Percentiles rank a stretch among this genome's conserved stretches.
These are phyloP conservation scores for Davidsoniella neocaledoniae DNA, from an alignment of 2,329 filamentous ascomycete genomes.

Conservation along the genomic window DNA sequence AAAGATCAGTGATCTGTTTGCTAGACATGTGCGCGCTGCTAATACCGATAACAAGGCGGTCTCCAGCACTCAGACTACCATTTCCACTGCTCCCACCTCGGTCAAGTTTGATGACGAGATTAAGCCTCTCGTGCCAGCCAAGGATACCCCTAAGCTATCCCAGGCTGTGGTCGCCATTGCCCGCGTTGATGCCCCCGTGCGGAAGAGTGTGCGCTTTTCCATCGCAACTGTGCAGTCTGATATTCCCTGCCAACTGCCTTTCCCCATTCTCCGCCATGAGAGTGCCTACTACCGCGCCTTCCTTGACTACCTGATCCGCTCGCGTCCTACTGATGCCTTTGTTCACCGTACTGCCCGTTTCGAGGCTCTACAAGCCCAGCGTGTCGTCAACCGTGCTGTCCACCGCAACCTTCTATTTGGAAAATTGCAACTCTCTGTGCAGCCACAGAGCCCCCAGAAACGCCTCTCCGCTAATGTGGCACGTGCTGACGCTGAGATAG, in stretches of 20 bases:
- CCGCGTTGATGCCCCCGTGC: background rate
- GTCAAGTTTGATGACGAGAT: background rate
- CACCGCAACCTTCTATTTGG: slow-evolving; percentile 73
- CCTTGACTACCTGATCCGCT: slow-evolving; percentile 51
- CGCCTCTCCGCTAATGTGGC: slow-evolving; percentile 56
- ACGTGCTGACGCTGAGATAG: slow-evolving; percentile 52
- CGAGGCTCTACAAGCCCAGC: slow-evolving; percentile 71
- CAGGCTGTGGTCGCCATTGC: background rate
- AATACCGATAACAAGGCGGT: slow-evolving; percentile 16
- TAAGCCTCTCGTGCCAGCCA: background rate
- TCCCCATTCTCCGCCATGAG: slow-evolving; percentile 41
- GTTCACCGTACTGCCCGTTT: slow-evolving; percentile 72
- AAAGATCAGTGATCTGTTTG: background rate
- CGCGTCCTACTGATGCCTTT: slow-evolving; percentile 57
- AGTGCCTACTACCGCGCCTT: slow-evolving; percentile 83
- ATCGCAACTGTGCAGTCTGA: slow-evolving; percentile 30
- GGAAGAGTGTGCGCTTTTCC: slow-evolving; percentile 61
- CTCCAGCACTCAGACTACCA: slow-evolving; percentile 8
- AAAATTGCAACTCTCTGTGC: slow-evolving; percentile 61
- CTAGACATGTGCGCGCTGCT: background rate
- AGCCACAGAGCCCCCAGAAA: slow-evolving; percentile 52
- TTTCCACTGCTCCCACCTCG: background rate
- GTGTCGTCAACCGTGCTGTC: slow-evolving; percentile 52
- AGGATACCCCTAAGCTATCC: background rate
- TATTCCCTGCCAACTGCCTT: slow-evolving; percentile 33